A percentile compares a stretch with the other conserved stretches of the same genome.
Evolutionary conservation across 1,284 basidiomycete genomes (phyloP).

Genomic region (Ceratobasidium sp.): DNA sequence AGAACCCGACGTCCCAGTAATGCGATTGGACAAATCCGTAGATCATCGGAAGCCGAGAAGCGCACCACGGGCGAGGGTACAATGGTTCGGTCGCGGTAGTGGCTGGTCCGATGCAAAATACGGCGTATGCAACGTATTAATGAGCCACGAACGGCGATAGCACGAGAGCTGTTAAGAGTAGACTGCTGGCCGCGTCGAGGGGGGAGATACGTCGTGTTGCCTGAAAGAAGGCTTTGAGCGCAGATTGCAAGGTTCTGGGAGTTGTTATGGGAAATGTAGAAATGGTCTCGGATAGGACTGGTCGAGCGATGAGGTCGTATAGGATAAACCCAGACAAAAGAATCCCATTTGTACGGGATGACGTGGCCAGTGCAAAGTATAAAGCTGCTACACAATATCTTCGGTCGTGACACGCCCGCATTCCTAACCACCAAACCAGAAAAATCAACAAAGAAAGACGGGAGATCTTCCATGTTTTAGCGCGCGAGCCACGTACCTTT

Average conservation of each 20-base stretch:
- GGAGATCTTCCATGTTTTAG: constrained; percentile 33
- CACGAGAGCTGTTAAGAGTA: constrained; percentile 60
- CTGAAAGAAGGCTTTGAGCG: not conserved
- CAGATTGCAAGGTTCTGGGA: not conserved
- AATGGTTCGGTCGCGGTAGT: not conserved
- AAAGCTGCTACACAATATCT: constrained; percentile 67
- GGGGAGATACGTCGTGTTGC: constrained; percentile 43
- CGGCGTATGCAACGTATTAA: constrained; percentile 70
- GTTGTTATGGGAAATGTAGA: constrained; percentile 47
- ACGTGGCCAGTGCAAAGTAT: constrained; percentile 71
- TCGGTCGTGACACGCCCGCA: constrained; percentile 65
- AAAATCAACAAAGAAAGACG: not conserved
- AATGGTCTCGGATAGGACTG: no score
- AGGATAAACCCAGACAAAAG: constrained; percentile 79
- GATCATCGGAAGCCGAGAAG: constrained; percentile 66
- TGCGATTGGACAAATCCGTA: constrained; percentile 85
- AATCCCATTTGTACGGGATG: constrained; percentile 85
- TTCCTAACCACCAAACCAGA: constrained; percentile 57
- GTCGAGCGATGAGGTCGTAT: constrained; percentile 72
- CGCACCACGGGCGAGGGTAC: constrained; percentile 72
- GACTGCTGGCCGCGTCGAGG: constrained; percentile 53
- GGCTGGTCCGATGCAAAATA: constrained; percentile 66
- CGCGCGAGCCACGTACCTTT: constrained; percentile 60
- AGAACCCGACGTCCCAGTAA: constrained; percentile 90
- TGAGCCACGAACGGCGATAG: constrained; percentile 75